Percentiles rank a stretch among this genome's conserved stretches.
These are phyloP conservation scores for Tricholomella constricta DNA, from an alignment of 768 basidiomycete genomes.

Conservation along the genomic window DNA sequence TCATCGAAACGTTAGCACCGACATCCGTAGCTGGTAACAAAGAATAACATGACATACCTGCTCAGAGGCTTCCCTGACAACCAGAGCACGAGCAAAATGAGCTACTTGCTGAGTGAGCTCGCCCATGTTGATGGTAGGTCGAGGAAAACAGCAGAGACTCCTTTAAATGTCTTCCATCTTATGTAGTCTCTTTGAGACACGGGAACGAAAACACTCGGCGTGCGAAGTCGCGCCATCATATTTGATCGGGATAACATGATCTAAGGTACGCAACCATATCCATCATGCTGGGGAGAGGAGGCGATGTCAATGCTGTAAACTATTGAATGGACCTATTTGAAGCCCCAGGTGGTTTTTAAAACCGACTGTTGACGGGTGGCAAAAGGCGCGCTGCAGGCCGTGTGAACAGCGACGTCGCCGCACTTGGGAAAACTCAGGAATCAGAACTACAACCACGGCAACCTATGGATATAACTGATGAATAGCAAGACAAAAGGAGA, in stretches of 20 bases:
- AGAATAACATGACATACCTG: slow-evolving; percentile 40
- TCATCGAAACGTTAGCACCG: background rate
- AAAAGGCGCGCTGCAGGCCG: too few relatives aligned
- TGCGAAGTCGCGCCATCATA: background rate
- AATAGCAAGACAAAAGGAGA: slow-evolving; percentile 13
- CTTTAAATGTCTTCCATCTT: background rate
- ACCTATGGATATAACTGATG: slow-evolving; percentile 43
- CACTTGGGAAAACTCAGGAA: slow-evolving; percentile 43
- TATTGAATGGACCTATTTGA: background rate
- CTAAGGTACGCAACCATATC: background rate
- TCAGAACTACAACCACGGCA: slow-evolving; percentile 93
- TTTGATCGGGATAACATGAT: slow-evolving; percentile 1
- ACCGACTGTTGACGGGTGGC: too few relatives aligned
- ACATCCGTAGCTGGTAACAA: background rate
- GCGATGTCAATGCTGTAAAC: background rate
- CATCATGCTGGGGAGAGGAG: background rate
- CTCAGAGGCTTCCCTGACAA: slow-evolving; percentile 49
- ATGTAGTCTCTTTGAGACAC: slow-evolving; percentile 4
- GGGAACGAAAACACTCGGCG: slow-evolving; percentile 9
- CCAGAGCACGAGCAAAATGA: slow-evolving; percentile 29
- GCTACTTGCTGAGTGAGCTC: slow-evolving; percentile 41
- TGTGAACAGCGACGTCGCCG: background rate
- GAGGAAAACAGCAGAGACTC: background rate
- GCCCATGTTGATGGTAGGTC: slow-evolving; percentile 42
- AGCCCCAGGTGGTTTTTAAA: background rate